Evolutionary conservation across 169 alveolate species (phyloP).

Genomic region (Babesia bovis): DNA sequence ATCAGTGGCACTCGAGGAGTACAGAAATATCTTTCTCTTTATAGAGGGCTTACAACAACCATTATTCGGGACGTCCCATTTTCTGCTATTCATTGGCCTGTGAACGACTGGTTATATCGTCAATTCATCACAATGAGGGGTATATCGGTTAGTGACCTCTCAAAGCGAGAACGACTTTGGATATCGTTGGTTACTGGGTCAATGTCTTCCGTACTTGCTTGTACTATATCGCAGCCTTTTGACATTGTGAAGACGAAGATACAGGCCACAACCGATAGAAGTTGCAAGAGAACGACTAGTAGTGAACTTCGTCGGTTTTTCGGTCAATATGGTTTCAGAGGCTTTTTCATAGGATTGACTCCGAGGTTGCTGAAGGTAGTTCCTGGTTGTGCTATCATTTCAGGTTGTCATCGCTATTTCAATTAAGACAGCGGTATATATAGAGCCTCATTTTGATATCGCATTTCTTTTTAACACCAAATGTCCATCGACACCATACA

Average conservation of each 20-base stretch:
- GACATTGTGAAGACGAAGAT: constrained; percentile 64
- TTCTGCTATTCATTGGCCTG: constrained; percentile 68
- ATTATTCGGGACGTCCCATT: constrained; percentile 63
- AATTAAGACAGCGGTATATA: constrained; percentile 5
- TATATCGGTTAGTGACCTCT: not conserved
- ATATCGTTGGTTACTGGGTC: constrained; percentile 46
- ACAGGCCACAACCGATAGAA: constrained; percentile 16
- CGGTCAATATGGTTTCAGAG: constrained; percentile 48
- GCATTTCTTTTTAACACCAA: too few relatives aligned
- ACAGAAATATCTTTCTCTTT: not conserved
- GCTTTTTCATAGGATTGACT: constrained; percentile 54
- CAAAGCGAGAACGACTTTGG: constrained; percentile 5
- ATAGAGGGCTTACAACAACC: constrained; percentile 48
- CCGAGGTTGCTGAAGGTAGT: constrained; percentile 62
- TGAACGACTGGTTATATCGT: constrained; percentile 48
- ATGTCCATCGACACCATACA: too few relatives aligned
- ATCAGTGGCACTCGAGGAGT: constrained; percentile 23
- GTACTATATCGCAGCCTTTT: constrained; percentile 62
- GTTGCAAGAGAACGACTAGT: not conserved
- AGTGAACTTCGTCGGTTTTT: constrained; percentile 36
- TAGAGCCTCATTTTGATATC: too few relatives aligned
- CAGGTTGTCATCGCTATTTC: constrained; percentile 59
- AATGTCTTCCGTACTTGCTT: constrained; percentile 47
- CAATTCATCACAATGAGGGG: not conserved
- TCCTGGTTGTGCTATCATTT: constrained; percentile 65